phyloP scores from a whole-genome alignment of 164 flowering plant genomes.

The Chimonanthus salicifolius region DNA sequence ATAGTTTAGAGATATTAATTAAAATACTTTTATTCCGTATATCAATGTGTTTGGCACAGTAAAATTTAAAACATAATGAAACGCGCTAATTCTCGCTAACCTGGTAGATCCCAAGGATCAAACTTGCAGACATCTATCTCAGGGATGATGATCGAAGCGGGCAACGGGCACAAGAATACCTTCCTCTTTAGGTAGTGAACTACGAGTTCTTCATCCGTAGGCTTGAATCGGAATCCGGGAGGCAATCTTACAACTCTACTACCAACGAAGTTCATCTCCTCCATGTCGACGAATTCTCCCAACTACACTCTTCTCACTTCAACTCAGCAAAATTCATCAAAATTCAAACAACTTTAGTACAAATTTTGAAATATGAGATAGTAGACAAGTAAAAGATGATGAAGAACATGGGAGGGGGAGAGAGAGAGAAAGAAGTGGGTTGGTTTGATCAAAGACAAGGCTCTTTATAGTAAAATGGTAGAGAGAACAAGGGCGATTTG shows the following conservation, averaged over 20 bases:
- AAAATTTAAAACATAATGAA: neutral
- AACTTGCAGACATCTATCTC: slow-evolving; percentile 45
- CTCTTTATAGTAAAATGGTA: slow-evolving; percentile 31
- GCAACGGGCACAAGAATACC: slow-evolving; percentile 52
- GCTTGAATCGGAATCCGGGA: slow-evolving; percentile 79
- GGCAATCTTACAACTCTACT: slow-evolving; percentile 60
- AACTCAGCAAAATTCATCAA: neutral
- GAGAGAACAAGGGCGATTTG: slow-evolving; percentile 18
- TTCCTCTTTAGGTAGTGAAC: slow-evolving; percentile 59
- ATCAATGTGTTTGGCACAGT: neutral
- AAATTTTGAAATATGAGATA: neutral
- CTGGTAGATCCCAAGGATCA: slow-evolving; percentile 85
- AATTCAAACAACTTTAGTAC: neutral
- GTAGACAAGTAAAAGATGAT: neutral
- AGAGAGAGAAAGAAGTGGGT: slow-evolving; percentile 1
- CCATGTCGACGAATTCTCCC: slow-evolving; percentile 15
- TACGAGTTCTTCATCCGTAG: slow-evolving; percentile 80
- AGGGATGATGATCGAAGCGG: slow-evolving; percentile 72
- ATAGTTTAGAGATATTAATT: neutral
- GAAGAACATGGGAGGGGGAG: neutral
- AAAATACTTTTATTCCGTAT: neutral
- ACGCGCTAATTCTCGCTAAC: slow-evolving; percentile 17
- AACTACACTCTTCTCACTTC: neutral
- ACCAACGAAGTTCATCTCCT: slow-evolving; percentile 42
- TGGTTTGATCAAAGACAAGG: slow-evolving; percentile 1